phyloP scores from a whole-genome alignment of 2,329 filamentous ascomycete species.

The Exophiala aquamarina region DNA sequence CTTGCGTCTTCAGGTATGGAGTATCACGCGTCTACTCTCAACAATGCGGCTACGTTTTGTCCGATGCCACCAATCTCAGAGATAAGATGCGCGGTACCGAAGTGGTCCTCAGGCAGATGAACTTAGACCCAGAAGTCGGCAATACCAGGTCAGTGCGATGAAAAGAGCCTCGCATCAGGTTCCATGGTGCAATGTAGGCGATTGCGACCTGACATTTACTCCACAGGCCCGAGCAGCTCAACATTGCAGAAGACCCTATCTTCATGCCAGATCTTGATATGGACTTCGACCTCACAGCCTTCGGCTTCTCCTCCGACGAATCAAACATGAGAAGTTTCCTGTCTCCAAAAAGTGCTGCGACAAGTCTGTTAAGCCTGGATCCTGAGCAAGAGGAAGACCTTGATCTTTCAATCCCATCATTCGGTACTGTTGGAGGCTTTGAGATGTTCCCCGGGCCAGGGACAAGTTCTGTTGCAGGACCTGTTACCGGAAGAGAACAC shows the following conservation, averaged over 20 bases:
- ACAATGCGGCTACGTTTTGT: slow-evolving; percentile 82
- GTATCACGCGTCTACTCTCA: slow-evolving; percentile 82
- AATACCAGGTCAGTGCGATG: slow-evolving; percentile 66
- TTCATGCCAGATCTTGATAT: slow-evolving; percentile 69
- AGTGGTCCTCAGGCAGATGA: slow-evolving; percentile 56
- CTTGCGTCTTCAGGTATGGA: slow-evolving; percentile 59
- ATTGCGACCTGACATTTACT: not conserved
- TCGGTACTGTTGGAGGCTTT: slow-evolving; percentile 40
- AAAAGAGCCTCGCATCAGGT: slow-evolving; percentile 57
- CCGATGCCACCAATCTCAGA: slow-evolving; percentile 74
- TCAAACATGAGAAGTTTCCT: slow-evolving; percentile 31
- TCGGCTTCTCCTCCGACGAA: slow-evolving; percentile 40
- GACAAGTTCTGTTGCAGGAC: slow-evolving; percentile 38
- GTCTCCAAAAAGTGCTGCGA: slow-evolving; percentile 20
- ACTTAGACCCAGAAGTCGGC: slow-evolving; percentile 68
- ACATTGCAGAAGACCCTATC: slow-evolving; percentile 77
- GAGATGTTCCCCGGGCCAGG: slow-evolving; percentile 34
- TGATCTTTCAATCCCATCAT: slow-evolving; percentile 50
- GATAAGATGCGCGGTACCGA: slow-evolving; percentile 70
- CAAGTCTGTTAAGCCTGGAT: slow-evolving; percentile 34
- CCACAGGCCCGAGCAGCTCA: slow-evolving; percentile 69
- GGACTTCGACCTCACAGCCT: slow-evolving; percentile 52
- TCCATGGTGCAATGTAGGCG: not conserved
- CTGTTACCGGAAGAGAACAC: slow-evolving; percentile 31
- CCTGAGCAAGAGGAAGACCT: slow-evolving; percentile 30